Evolutionary conservation across 2,329 filamentous ascomycete genomes (phyloP), one percentile per base, ranked within the genome.

Genomic region (Penicillium sp.): DNA sequence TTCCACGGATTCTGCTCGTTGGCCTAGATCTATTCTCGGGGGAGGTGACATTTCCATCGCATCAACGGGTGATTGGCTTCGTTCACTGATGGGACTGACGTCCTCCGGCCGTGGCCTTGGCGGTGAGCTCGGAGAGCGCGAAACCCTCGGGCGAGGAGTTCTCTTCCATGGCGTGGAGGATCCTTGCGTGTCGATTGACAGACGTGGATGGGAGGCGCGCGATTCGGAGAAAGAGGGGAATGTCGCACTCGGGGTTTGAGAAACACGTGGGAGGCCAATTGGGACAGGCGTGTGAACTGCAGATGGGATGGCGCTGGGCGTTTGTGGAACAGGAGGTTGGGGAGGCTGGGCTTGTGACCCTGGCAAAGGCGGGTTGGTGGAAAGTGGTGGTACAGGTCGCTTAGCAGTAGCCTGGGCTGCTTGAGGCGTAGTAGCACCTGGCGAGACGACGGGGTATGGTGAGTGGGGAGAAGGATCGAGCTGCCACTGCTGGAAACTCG

Each of bases 1-100:
- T 35, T 62, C 58, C 13, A 50, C 19, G 12, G 50, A 49, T 29
- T 54, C 50, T 32, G 54, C 54, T 45, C 59, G 61, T 22, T 53
- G 53, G 19, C 54, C 56, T 6, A 51, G 58, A 29, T 57, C 45
- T 29, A 51, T 55, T 29, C 51, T 55, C 21, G 57, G 61, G 31
- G 62, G 64, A 33, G 55, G 58, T 9, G 60, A 60, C 12, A 57
- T 50, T 48, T 64, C 61, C 43, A 62, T 57, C 17, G 58, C 61
- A 35, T 63, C 63, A 45, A 60, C 51, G 13, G 69, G 66, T 12
- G 70, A 73, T n/a, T 61, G 60, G 3, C 64, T 68, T 38, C 61
- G 63, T 32, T 73, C 71, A 43, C 71, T 74, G 48, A 74, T 72
- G 0, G 72, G 72, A 55, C 72, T 74, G 10, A 74, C 66, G 56